A percentile compares a stretch with the other conserved stretches of the same genome.
Evolutionary conservation across 805 yeast species (phyloP).

Genomic region (Spathaspora hagerdaliae): DNA sequence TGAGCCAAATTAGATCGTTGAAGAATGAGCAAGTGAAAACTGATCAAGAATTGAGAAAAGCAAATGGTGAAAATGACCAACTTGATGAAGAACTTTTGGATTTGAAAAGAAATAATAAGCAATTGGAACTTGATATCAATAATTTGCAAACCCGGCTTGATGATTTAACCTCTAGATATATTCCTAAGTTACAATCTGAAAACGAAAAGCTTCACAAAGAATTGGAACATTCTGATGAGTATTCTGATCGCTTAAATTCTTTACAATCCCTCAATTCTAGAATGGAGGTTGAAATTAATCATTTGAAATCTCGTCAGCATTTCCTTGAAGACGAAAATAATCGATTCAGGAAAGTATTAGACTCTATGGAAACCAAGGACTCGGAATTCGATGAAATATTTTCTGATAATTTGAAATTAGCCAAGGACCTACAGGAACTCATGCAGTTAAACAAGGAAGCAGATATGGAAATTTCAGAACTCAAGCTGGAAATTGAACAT

Average conservation of each 20-base stretch:
- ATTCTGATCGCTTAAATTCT: neutral
- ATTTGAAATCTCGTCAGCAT: neutral
- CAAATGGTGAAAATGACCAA: neutral
- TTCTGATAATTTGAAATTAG: conserved; percentile 2
- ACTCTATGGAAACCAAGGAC: neutral
- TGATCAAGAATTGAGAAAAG: neutral
- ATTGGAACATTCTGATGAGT: too few species aligned
- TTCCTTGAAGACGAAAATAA: neutral
- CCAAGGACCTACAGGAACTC: neutral
- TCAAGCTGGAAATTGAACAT: neutral
- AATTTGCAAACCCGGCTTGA: too few species aligned
- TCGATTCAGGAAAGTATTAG: too few species aligned
- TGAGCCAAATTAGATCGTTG: neutral
- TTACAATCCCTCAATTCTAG: neutral
- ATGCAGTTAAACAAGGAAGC: too few species aligned
- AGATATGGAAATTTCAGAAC: neutral
- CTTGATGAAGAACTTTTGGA: neutral
- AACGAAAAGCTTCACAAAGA: too few species aligned
- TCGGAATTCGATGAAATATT: neutral
- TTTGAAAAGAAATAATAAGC: neutral
- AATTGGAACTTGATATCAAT: neutral
- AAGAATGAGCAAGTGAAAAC: neutral
- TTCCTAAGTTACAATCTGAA: too few species aligned
- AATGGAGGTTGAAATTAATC: neutral
- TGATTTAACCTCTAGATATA: too few species aligned